Evolutionary conservation across 352 stramenopile species (phyloP).

Genomic region (Pythium diclinum): DNA sequence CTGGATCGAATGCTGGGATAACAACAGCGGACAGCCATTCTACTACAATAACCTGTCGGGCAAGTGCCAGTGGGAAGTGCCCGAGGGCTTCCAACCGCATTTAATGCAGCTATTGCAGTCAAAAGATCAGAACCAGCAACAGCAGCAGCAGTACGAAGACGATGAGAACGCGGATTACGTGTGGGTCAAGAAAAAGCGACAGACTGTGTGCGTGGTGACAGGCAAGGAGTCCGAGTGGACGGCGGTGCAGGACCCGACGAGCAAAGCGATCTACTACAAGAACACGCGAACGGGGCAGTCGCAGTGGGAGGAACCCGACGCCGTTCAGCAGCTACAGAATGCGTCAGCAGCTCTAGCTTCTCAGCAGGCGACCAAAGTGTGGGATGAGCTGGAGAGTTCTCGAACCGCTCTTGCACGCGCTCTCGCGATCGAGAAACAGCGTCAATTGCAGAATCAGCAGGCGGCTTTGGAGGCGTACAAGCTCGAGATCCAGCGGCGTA

Average conservation of each 20-base stretch:
- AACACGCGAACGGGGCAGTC: conserved; percentile 64
- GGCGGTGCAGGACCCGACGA: conserved; percentile 52
- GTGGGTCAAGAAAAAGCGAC: conserved; percentile 75
- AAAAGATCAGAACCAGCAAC: conserved; percentile 27
- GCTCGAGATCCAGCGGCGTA: conserved; percentile 41
- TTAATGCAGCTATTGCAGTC: conserved; percentile 24
- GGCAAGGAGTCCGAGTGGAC: conserved; percentile 58
- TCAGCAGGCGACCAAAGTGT: conserved; percentile 52
- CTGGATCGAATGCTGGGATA: conserved; percentile 70
- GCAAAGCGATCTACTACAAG: conserved; percentile 68
- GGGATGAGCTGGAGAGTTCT: conserved; percentile 51
- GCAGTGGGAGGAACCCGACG: conserved; percentile 67
- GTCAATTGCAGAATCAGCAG: conserved; percentile 35
- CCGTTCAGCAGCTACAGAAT: conserved; percentile 50
- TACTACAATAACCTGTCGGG: conserved; percentile 76
- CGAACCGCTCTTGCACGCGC: conserved; percentile 39
- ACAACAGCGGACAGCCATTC: conserved; percentile 47
- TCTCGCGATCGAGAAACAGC: conserved; percentile 40
- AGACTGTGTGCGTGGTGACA: conserved; percentile 62
- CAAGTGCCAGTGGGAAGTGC: conserved; percentile 64
- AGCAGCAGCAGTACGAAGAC: conserved; percentile 40
- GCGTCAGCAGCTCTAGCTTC: conserved; percentile 45
- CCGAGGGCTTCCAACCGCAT: conserved; percentile 34
- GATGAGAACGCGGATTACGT: conserved; percentile 56
- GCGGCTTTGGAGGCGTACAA: conserved; percentile 35